A percentile compares a stretch with the other conserved stretches of the same genome.
Evolutionary conservation across 352 stramenopile species (phyloP).

Genomic region (Pythium utonaiense): DNA sequence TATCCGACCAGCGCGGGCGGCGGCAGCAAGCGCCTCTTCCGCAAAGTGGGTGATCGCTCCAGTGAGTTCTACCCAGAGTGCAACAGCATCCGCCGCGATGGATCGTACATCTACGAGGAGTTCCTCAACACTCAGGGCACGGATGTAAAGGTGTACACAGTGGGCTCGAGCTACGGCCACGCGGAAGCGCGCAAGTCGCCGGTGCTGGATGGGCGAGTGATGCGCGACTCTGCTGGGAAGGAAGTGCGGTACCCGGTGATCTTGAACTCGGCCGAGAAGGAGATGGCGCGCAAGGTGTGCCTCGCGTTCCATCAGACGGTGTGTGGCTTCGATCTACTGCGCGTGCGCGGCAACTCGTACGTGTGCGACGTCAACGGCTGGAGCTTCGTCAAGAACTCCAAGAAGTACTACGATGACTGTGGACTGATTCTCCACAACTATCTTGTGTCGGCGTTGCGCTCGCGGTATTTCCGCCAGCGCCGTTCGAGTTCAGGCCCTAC

Average conservation of each 20-base stretch:
- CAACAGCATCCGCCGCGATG: slow-evolving; percentile 94
- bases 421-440: slow-evolving; percentile 93
- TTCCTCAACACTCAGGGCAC: slow-evolving; percentile 99
- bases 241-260: slow-evolving; percentile 99
- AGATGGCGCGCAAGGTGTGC: slow-evolving; percentile 94
- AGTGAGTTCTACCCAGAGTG: slow-evolving; percentile 97
- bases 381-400: slow-evolving; percentile 98
- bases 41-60: slow-evolving; percentile 94
- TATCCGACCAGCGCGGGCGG: slow-evolving; percentile 97
- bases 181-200: slow-evolving; percentile 98
- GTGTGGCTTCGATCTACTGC: slow-evolving; percentile 98
- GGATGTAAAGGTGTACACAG: slow-evolving; percentile 99
- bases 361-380: slow-evolving; percentile 99
- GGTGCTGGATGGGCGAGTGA: slow-evolving; percentile 93
- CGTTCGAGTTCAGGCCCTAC: slow-evolving; percentile 45
- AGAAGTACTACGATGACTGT: slow-evolving; percentile 99
- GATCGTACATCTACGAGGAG: slow-evolving; percentile 96
- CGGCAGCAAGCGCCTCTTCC: slow-evolving; percentile 98
- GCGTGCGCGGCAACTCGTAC: slow-evolving; percentile 90
- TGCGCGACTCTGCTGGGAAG: slow-evolving; percentile 96
- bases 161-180: slow-evolving; percentile 98
- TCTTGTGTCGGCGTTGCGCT: slow-evolving; percentile 75
- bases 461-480: slow-evolving; percentile 72
- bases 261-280: slow-evolving; percentile 97
- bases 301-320: slow-evolving; percentile 98